Evolutionary conservation across 192 early-diverging fungal genomes (phyloP).

Genomic region (Coemansia sp.): DNA sequence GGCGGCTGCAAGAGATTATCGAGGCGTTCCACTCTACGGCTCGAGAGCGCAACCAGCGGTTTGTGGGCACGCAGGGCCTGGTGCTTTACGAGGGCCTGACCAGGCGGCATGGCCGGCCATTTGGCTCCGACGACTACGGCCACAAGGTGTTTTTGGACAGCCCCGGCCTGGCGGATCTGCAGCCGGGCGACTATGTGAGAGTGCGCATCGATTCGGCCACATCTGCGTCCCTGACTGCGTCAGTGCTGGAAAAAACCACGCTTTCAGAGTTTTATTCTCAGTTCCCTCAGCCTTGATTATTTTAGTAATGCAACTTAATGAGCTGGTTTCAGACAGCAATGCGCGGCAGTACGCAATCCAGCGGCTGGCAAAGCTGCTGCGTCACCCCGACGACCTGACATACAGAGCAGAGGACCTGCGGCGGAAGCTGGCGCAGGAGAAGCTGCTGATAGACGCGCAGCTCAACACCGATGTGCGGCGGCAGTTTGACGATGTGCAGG

Average conservation of each 20-base stretch:
- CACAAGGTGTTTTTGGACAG: conserved; percentile 64
- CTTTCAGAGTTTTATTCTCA: conserved; percentile 24
- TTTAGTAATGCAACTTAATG: conserved; percentile 21
- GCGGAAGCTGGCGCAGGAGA: conserved; percentile 83
- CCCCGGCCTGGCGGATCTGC: conserved; percentile 9
- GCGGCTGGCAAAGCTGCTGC: conserved; percentile 77
- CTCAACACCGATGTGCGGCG: conserved; percentile 90
- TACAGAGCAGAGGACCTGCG: conserved; percentile 78
- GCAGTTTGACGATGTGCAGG: conserved; percentile 86
- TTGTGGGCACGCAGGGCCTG: conserved; percentile 52
- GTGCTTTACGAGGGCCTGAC: conserved; percentile 59
- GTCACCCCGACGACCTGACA: conserved; percentile 91
- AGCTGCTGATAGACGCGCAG: conserved; percentile 91
- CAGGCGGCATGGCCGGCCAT: conserved; percentile 45
- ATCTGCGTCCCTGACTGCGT: conserved; percentile 43
- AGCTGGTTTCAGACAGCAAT: conserved; percentile 37
- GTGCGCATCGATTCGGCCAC: conserved; percentile 36
- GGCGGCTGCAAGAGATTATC: conserved; percentile 66
- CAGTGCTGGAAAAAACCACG: conserved; percentile 27
- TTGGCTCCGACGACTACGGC: conserved; percentile 65
- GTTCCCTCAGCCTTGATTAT: conserved; percentile 17
- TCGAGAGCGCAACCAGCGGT: conserved; percentile 50
- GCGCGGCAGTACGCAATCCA: conserved; percentile 74
- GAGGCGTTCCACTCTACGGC: conserved; percentile 62
- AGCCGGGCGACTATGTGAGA: conserved; percentile 41